These are phyloP conservation scores for Lipomyces spencermartinsiae DNA, from an alignment of 805 yeast genomes.

Conservation along the genomic window DNA sequence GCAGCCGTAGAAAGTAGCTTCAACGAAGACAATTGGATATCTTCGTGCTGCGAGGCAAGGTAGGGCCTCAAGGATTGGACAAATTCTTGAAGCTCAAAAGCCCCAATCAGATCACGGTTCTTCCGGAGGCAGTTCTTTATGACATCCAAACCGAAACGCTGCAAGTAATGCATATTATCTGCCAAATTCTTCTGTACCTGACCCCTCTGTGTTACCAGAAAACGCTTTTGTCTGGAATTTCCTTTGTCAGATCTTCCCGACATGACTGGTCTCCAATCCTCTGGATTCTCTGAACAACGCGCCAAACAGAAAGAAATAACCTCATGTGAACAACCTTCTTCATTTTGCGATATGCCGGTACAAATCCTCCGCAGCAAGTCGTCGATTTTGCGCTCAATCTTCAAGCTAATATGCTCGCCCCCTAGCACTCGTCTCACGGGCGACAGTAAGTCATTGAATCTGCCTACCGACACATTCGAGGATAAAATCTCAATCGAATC, in stretches of 20 bases:
- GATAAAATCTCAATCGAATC: constrained; percentile 86
- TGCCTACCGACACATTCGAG: constrained; percentile 61
- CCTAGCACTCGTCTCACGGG: constrained; percentile 72
- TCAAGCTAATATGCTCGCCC: constrained; percentile 67
- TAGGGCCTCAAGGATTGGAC: constrained; percentile 72
- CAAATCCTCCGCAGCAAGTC: constrained; percentile 79
- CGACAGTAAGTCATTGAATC: constrained; percentile 62
- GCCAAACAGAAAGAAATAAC: constrained; percentile 77
- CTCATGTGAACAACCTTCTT: constrained; percentile 60
- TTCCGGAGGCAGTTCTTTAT: constrained; percentile 72
- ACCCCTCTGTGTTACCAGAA: constrained; percentile 55
- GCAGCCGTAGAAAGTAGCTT: constrained; percentile 33
- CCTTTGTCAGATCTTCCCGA: constrained; percentile 45
- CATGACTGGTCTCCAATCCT: constrained; percentile 36
- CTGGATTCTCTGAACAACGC: constrained; percentile 48
- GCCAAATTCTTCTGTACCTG: constrained; percentile 59
- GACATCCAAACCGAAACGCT: constrained; percentile 77
- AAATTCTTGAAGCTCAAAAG: constrained; percentile 70
- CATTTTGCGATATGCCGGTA: constrained; percentile 77
- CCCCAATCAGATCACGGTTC: constrained; percentile 64
- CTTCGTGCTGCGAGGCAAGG: constrained; percentile 71
- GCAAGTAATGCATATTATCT: constrained; percentile 65
- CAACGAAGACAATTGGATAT: constrained; percentile 71
- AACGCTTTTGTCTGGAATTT: constrained; percentile 11
- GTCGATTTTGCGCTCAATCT: constrained; percentile 74